Evolutionary conservation across 2,329 filamentous ascomycete species (phyloP), one percentile per base, ranked within the genome.

Genomic region (Alternaria metachromatica): DNA sequence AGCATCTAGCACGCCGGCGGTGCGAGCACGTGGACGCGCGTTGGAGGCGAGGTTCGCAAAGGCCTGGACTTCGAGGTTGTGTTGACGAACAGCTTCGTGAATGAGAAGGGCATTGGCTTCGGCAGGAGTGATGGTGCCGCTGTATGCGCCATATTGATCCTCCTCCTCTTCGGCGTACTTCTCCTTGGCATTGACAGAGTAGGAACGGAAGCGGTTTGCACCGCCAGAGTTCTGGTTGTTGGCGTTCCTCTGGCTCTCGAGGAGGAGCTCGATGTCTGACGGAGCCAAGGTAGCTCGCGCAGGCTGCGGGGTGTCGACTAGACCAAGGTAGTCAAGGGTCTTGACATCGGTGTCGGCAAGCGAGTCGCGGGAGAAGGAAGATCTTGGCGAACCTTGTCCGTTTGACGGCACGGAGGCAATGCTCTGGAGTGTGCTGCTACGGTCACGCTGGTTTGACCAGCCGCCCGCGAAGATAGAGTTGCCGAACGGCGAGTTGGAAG

Each of bases 101-200:
- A 89, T 88, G 58, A 87, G 86, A 50, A 88, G 83, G 49, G 88
- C 87, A 55, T 86, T 87, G 30, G 87, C 87, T 46, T 86, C 85
- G 18, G 86, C 85, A 15, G 89, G 88, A 1, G 88, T 90, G 66
- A 89, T 78, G 4, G 85, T 84, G 23, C 88, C 88, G 57, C 87
- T 88, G 67, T 88, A 87, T 55, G 83, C 82, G 48, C 86, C 85
- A 74, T 89, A 89, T 64, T 92, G 93, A 15, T 92, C 90, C 64
- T 94, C 91, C 25, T 94, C 91, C 56, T 96, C 94, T 72, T 96
- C 93, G 3, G 92, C 94, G 74, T 98, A 98, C 80, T 96, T 96
- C 79, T 98, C 95, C 81, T 97, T 97, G 60, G 97, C 96, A 80
- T 99, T 99, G 69, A 99, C 96, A 1, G 96, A 99, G 80, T 97